These are phyloP conservation scores for Fusarium oligoseptatum DNA, from an alignment of 2,329 filamentous ascomycete genomes.

Conservation along the genomic window DNA sequence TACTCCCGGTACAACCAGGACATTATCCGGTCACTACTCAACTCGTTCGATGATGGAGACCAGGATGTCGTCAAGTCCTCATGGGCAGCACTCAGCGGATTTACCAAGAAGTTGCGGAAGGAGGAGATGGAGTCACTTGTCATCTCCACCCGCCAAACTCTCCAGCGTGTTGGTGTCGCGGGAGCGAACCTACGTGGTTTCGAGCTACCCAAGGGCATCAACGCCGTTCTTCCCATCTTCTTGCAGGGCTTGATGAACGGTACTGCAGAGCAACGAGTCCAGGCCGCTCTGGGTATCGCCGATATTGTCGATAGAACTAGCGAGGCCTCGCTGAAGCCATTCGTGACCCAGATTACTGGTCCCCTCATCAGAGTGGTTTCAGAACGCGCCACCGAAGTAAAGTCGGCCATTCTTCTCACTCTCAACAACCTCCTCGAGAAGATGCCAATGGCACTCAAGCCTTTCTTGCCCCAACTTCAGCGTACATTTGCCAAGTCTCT, in stretches of 20 bases:
- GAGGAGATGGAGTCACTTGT: slow-evolving; percentile 98
- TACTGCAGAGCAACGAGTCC: slow-evolving; percentile 89
- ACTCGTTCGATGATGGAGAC: slow-evolving; percentile 92
- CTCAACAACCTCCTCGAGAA: slow-evolving; percentile 97
- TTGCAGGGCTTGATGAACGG: slow-evolving; percentile 98
- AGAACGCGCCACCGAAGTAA: slow-evolving; percentile 95
- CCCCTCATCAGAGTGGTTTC: slow-evolving; percentile 98
- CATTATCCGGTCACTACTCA: slow-evolving; percentile 88
- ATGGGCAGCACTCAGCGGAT: slow-evolving; percentile 87
- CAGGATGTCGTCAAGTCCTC: slow-evolving; percentile 86
- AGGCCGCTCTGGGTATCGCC: slow-evolving; percentile 92
- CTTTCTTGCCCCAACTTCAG: slow-evolving; percentile 96
- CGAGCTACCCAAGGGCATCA: slow-evolving; percentile 94
- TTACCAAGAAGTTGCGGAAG: slow-evolving; percentile 91
- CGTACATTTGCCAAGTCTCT: slow-evolving; percentile 96
- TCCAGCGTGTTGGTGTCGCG: slow-evolving; percentile 89
- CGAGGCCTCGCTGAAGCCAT: slow-evolving; percentile 88
- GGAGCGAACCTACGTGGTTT: slow-evolving; percentile 91
- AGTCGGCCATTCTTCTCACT: slow-evolving; percentile 92
- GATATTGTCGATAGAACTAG: slow-evolving; percentile 96
- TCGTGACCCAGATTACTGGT: slow-evolving; percentile 97
- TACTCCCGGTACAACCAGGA: slow-evolving; percentile 97
- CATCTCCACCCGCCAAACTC: slow-evolving; percentile 84
- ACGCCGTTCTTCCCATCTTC: slow-evolving; percentile 95
- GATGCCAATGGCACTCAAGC: slow-evolving; percentile 94